Percentiles rank a stretch among this genome's conserved stretches.
Conservation (phyloP, 768 basidiomycete genomes). For the Strobilomyces dryophilus region DNA sequence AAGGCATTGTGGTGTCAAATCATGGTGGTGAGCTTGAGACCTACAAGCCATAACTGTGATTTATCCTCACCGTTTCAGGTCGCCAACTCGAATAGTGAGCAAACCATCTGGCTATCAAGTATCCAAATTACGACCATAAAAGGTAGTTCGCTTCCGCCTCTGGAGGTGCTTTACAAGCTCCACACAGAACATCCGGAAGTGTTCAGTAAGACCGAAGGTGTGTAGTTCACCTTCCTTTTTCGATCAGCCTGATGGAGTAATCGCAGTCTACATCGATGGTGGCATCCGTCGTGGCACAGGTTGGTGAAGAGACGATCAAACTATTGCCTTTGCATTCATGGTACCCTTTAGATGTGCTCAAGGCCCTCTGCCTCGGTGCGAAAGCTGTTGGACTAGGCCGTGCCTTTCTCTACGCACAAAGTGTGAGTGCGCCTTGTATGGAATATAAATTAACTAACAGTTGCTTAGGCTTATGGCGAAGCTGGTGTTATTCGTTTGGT, state of each 20-base stretch:
- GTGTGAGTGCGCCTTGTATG: slow-evolving; percentile 42
- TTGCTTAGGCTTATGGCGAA: slow-evolving; percentile 65
- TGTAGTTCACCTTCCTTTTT: background rate
- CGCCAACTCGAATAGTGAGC: slow-evolving; percentile 79
- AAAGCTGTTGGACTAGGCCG: slow-evolving; percentile 83
- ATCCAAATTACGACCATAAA: slow-evolving; percentile 10
- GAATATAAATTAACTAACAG: slow-evolving; percentile 3
- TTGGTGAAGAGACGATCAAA: slow-evolving; percentile 22
- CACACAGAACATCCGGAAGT: slow-evolving; percentile 72
- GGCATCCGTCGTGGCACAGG: slow-evolving; percentile 71
- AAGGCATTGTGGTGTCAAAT: slow-evolving; percentile 87
- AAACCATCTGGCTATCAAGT: background rate
- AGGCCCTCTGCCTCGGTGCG: slow-evolving; percentile 87
- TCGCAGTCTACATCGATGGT: slow-evolving; percentile 82
- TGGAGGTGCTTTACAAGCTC: slow-evolving; percentile 75
- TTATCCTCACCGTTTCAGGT: slow-evolving; percentile 32
- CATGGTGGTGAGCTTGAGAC: slow-evolving; percentile 63
- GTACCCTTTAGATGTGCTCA: slow-evolving; percentile 61
- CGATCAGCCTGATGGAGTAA: slow-evolving; percentile 4
- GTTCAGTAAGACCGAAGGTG: slow-evolving; percentile 67
- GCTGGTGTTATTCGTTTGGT: slow-evolving; percentile 63
- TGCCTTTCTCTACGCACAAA: slow-evolving; percentile 82
- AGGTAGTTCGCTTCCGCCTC: slow-evolving; percentile 63
- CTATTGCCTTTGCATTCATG: background rate
- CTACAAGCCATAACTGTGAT: background rate